Evolutionary conservation across 345 rosid species (phyloP), one percentile per base, ranked within the genome.

Genomic region (Euclidium syriacum): DNA sequence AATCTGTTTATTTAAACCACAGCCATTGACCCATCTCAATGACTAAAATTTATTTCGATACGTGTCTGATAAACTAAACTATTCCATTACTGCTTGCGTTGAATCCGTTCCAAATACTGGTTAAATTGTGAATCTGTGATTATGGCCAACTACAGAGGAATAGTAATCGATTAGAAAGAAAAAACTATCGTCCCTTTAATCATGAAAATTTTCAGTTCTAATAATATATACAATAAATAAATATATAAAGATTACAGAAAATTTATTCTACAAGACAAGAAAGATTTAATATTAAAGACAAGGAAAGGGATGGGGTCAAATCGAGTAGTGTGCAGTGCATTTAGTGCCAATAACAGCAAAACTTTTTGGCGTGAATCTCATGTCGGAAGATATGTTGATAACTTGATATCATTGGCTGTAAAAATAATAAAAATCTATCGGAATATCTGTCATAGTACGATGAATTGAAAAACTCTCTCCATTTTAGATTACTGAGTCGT

Each of bases 341-440:
- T 38, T 11, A 70, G 63, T 54, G 63, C 74, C 74, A 16, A 36
- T 35, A 46, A 54, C 44, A 70, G 57, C 43, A 29, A 38, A 53
- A 47, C 39, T 26, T 47, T 33, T 69, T 52, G 55, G 55, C 14
- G 2, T 50, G 25, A 40, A 33, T 68, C 36, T 44, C 65, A 33
- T 68, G 73, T 60, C 73, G 40, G 73, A 60, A 59, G 61, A 50
- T 68, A 60, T 53, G 27, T 24, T 11, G 30, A 36, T 52, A 53
- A n/a, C n/a, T n/a, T n/a, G 26, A 42, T 22, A 53, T 64, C 43
- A 52, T 52, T 42, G n/a, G n/a, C n/a, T n/a, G n/a, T n/a, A n/a
- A n/a, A n/a, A n/a, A n/a, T n/a, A n/a, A n/a, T n/a, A n/a, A n/a
- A n/a, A n/a, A n/a, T n/a, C n/a, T n/a, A n/a, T n/a, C n/a, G n/a